Evolutionary conservation across 345 rosid species (phyloP), one percentile per base, ranked within the genome.

Genomic region (Populus alba): DNA sequence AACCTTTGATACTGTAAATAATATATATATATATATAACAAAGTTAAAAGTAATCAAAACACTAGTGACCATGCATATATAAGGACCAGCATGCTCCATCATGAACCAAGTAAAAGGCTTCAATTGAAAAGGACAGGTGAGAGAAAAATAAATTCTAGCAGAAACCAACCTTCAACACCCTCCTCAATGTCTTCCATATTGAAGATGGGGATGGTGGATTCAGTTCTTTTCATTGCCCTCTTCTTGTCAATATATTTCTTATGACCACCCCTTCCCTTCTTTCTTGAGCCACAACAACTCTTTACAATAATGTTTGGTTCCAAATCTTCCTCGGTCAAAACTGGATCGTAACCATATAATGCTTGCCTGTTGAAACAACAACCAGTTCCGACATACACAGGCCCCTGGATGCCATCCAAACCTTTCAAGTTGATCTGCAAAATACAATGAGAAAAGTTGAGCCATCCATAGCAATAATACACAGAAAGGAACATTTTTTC

Each of bases 321-420:
- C 81, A 97, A 79, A 85, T 97, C 99, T 79, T 90, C 99, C 79
- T 94, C 98, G 0, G 99, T 89, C 84, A 97, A 88, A 78, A 97
- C 92, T 53, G 99, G 99, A 83, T 97, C 99, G 81, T 97, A 97
- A 57, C 99, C 99, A 85, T 97, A 97, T 29, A 97, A 81, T 51
- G 99, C 98, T 85, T 97, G 97, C 88, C 99, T 92, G 78, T 97
- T 94, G 87, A 97, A 97, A 89, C 99, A 97, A 83, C 92, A 88
- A 80, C 99, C 99, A 68, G 99, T 97, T 79, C 99, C 99, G 83
- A 97, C 99, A 78, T 97, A 97, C 37, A 94, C 98, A 43, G 99
- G 99, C 73, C 99, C 99, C 81, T 97, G 99, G 86, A 97, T 87
- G 77, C 98, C 99, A 69, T 97, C 99, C 62, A 86, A 85, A 79